Percentiles rank a stretch among this genome's conserved stretches.
phyloP scores from a whole-genome alignment of 1,284 basidiomycete genomes.

The Cryptococcus wingfieldii region DNA sequence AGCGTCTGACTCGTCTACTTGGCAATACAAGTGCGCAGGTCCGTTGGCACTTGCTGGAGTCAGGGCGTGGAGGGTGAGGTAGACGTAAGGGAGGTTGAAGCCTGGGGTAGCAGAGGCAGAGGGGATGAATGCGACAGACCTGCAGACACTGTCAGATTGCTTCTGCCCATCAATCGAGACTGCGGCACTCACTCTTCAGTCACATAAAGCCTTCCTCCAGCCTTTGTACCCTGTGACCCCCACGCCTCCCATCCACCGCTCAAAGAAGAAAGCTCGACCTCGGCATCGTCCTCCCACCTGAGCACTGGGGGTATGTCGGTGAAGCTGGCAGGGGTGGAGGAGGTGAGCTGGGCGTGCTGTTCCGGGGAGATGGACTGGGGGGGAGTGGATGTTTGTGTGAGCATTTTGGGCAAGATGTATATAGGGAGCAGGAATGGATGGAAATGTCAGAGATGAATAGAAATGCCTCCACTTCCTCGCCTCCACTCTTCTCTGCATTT shows the following conservation, averaged over 20 bases:
- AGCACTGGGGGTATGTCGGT: slow-evolving; percentile 73
- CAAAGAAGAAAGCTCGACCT: slow-evolving; percentile 42
- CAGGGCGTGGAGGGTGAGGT: slow-evolving; percentile 82
- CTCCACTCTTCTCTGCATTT: no score
- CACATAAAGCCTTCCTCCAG: slow-evolving; percentile 66
- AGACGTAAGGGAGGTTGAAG: slow-evolving; percentile 74
- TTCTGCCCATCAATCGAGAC: not conserved
- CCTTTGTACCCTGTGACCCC: slow-evolving; percentile 34
- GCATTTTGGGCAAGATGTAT: slow-evolving; percentile 1
- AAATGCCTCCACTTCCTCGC: no score
- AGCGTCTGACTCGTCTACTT: slow-evolving; percentile 64
- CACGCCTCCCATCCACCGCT: slow-evolving; percentile 51
- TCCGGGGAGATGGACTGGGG: slow-evolving; percentile 57
- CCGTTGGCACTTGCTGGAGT: slow-evolving; percentile 59
- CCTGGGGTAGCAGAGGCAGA: slow-evolving; percentile 50
- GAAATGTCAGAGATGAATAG: no score
- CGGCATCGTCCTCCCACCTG: slow-evolving; percentile 66
- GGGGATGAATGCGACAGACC: slow-evolving; percentile 72
- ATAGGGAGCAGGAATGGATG: no score
- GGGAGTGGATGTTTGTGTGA: slow-evolving; percentile 6
- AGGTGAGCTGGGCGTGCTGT: slow-evolving; percentile 62
- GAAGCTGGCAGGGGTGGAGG: slow-evolving; percentile 75
- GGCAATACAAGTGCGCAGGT: slow-evolving; percentile 75
- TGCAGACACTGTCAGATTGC: slow-evolving; percentile 38
- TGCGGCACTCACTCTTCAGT: slow-evolving; percentile 64